Evolutionary conservation across 805 yeast species (phyloP), one percentile per base, ranked within the genome.

Genomic region (Lachancea lanzarotensis): DNA sequence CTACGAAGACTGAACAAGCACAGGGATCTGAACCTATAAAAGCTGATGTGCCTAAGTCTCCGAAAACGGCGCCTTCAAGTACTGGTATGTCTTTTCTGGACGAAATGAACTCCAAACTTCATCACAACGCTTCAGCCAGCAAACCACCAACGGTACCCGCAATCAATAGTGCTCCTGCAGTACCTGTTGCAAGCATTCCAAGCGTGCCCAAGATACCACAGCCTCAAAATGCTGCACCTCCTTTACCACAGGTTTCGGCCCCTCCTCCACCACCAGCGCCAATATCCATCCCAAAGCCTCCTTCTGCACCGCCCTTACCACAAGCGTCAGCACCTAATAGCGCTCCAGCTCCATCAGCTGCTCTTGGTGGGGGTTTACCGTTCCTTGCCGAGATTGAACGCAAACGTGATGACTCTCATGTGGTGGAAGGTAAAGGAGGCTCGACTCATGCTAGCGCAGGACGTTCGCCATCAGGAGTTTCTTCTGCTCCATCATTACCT

Each of bases 341-440:
- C 15, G 31, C 19, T 42, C 45, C 12, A 31, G 16, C 44, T 27
- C 30, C 52, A 39, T 43, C 54, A 16, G 44, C 58, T 17, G 47
- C 31, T 26, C 45, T 56, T 10, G 54, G 60, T 5, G 65, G 63
- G 26, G 78, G 77, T 0, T 57, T 78, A 19, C 84, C 85, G 6
- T 79, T 79, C 52, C 66, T 79, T 40, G 79, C 79, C 0, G 76
- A 78, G 47, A 79, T 79, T 40, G 76, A 78, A 48, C 70, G 73
- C 33, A 76, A 74, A 56, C 67, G 83, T 58, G 70, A 73, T 49
- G 79, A 79, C 17, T 47, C 72, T 0, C 57, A 67, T 56, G 81
- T 76, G 12, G 68, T 78, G n/a, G 78, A 71, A 43, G 56, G 63
- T 2, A 33, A 47, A 36, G 43, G 45, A n/a, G 20, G 13, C 30